Evolutionary conservation across 75 land plant genomes (phyloP).

Genomic region (Pinus albicaulis): DNA sequence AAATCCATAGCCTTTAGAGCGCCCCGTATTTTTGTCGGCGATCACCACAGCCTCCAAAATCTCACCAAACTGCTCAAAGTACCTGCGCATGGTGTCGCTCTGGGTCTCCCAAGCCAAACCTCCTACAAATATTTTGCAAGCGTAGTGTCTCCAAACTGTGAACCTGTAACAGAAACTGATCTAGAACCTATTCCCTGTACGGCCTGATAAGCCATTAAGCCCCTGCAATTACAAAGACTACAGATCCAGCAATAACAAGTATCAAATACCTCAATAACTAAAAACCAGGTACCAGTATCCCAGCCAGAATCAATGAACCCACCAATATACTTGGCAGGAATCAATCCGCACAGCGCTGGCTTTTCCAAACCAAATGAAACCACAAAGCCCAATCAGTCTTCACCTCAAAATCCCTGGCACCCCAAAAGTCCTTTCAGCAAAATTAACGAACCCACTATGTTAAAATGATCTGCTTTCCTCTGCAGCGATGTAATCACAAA

Average conservation of each 20-base stretch:
- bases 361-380: not conserved
- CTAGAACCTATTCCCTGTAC: conserved; percentile 3
- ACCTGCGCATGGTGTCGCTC: conserved; percentile 63
- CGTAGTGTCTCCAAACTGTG: conserved; percentile 70
- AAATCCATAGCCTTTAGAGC: conserved; percentile 91
- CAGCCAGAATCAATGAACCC: conserved; percentile 3
- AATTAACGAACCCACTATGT: not conserved
- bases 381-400: not conserved
- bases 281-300: not conserved
- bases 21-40: conserved; percentile 79
- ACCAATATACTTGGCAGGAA: not conserved
- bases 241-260: conserved; percentile 7
- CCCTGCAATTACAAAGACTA: not conserved
- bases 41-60: conserved; percentile 85
- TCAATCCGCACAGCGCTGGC: not conserved
- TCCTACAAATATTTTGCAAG: conserved; percentile 78
- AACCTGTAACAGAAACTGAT: conserved; percentile 12
- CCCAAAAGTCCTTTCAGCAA: not conserved
- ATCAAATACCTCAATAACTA: not conserved
- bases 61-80: conserved; percentile 88
- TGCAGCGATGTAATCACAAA: not conserved
- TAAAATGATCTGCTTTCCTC: not conserved
- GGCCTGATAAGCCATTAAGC: conserved; percentile 1
- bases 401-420: not conserved
- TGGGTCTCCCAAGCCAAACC: conserved; percentile 92